phyloP scores from a whole-genome alignment of 2,329 filamentous ascomycete species.

The Zelopaecilomyces penicillatus region DNA sequence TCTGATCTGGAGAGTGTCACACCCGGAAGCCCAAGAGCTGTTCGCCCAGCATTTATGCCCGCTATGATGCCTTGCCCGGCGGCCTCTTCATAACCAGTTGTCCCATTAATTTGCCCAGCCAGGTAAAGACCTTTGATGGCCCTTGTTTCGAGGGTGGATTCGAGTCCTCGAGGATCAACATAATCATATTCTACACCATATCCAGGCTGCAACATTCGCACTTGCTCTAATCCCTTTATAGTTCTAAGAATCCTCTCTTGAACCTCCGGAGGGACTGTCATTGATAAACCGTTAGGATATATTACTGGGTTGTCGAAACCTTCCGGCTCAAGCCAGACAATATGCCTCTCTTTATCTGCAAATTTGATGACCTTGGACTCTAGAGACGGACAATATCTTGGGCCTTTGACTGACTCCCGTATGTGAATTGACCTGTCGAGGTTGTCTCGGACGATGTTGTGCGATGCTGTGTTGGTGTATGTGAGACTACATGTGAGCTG shows the following conservation, averaged over 20 bases:
- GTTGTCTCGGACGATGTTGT: constrained; percentile 77
- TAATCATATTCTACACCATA: constrained; percentile 99
- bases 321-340: constrained; percentile 96
- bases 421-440: constrained; percentile 97
- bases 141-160: constrained; percentile 89
- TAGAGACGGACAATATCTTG: constrained; percentile 88
- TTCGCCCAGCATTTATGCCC: constrained; percentile 87
- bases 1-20: constrained; percentile 72
- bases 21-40: constrained; percentile 55
- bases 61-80: constrained; percentile 88
- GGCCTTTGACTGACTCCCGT: constrained; percentile 86
- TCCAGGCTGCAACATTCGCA: constrained; percentile 85
- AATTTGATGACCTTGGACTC: constrained; percentile 93
- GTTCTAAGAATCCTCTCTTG: constrained; percentile 81
- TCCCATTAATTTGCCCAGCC: constrained; percentile 96
- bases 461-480: constrained; percentile 73
- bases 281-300: constrained; percentile 94
- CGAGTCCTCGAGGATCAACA: constrained; percentile 82
- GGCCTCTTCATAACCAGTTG: constrained; percentile 95
- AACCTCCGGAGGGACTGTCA: constrained; percentile 86
- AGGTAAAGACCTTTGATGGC: constrained; percentile 80
- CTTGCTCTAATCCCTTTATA: constrained; percentile 79
- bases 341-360: constrained; percentile 67
- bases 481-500: constrained; percentile 85
- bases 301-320: constrained; percentile 84